These are phyloP conservation scores for Trypanosoma grayi DNA, from an alignment of 208 protist genomes.

Conservation along the genomic window DNA sequence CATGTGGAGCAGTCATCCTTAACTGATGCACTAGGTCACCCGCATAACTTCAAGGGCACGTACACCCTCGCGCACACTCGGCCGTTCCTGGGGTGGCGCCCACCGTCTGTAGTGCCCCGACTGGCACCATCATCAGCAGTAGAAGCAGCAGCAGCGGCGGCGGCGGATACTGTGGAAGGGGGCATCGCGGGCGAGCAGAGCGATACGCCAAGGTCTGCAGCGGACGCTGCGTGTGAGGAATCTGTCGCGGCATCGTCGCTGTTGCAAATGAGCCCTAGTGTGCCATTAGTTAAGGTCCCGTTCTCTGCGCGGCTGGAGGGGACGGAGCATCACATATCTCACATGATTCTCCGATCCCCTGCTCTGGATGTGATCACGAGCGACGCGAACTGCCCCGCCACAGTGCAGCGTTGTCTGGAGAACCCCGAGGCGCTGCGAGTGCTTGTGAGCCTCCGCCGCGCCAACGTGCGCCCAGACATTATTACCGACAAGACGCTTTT, in stretches of 20 bases:
- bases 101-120: conserved; percentile 13
- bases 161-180: not conserved
- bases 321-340: conserved; percentile 30
- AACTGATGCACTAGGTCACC: conserved; percentile 17
- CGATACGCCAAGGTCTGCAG: not conserved
- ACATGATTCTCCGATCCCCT: conserved; percentile 55
- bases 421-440: conserved; percentile 45
- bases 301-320: conserved; percentile 60
- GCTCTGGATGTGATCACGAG: conserved; percentile 23
- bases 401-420: conserved; percentile 30
- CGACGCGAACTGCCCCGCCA: conserved; percentile 26
- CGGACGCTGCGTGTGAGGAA: not conserved
- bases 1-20: conserved; percentile 33
- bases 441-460: conserved; percentile 48
- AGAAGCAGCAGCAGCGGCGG: too few species aligned
- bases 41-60: conserved; percentile 44
- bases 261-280: not conserved
- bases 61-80: conserved; percentile 65
- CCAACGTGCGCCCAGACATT: conserved; percentile 45
- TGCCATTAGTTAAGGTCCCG: conserved; percentile 29
- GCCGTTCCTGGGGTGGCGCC: conserved; percentile 71
- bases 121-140: too few species aligned
- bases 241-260: not conserved
- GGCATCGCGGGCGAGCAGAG: not conserved
- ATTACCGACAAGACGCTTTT: conserved; percentile 60